Base-by-base conservation (phyloP, 805 yeast species). In the Candida krabiensis region DNA sequence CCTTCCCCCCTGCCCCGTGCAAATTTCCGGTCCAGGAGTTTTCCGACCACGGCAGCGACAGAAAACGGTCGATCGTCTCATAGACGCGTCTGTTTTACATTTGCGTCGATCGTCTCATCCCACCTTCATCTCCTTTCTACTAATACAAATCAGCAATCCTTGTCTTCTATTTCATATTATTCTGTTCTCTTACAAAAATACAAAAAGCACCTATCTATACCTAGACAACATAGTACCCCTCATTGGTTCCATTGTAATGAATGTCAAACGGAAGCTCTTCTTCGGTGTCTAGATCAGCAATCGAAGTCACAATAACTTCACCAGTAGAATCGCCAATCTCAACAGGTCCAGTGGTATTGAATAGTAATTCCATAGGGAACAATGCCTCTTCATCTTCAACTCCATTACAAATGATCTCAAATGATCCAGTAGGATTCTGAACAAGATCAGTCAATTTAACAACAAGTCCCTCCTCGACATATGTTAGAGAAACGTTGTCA, bases 341-440 rank as follows among this genome's bases (percentile, higher is more conserved):
- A 12, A 56, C 35, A 16, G 43, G 28, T 12, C 49, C 46, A 26
- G 70, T 66, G 30, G 70, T 58, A 28, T 69, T 69, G 66, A 89
- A 86, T 34, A 70, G 64, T 27, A 89, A 75, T 53, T 80, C 80
- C 71, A 91, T 79, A 44, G 99, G 99, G 85, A 89, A 91, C 53
- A 91, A 69, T 9, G 79, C 73, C 45, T 89, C 96, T 63, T 91
- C 97, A 47, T 76, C 79, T 27, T 73, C 81, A 17, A 51, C 43
- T 14, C 82, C 84, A 48, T 82, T 83, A 42, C 87, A 78, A 7
- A 82, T 61, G 58, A 93, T 81, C 59, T 86, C 95, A 60, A 93
- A 81, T 30, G 86, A 80, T 30, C 90, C 96, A 18, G 75, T 69
- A 4, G 78, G 67, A 15, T 75, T 65, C 21, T 64, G 60, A 17